Conservation (phyloP, 2,329 filamentous ascomycete species). For the Ophiostoma quercus region DNA sequence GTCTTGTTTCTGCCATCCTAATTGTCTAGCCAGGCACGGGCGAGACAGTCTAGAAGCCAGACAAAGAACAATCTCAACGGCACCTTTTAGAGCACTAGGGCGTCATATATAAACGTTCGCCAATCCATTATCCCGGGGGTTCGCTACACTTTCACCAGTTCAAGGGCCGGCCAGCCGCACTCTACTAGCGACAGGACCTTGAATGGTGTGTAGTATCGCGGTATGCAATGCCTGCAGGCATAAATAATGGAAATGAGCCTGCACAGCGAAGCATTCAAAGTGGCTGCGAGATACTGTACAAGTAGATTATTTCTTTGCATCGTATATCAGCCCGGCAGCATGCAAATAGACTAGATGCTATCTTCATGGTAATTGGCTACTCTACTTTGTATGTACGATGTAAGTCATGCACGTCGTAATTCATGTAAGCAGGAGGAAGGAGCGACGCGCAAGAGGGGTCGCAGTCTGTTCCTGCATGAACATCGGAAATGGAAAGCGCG, state of each 20-base stretch:
- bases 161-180: background rate
- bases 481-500: constrained; percentile 6
- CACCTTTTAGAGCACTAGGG: background rate
- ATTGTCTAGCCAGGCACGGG: background rate
- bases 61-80: background rate
- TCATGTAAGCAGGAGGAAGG: constrained; percentile 10
- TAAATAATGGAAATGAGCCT: constrained; percentile 13
- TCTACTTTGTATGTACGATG: background rate
- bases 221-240: constrained; percentile 9
- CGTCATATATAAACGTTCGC: background rate
- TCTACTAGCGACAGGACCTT: background rate
- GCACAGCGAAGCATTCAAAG: background rate
- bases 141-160: background rate
- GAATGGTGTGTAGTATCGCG: constrained; percentile 6
- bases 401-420: background rate
- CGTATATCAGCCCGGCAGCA: background rate
- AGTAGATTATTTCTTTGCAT: background rate
- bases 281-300: background rate
- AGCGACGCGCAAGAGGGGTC: constrained; percentile 8
- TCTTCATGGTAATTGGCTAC: background rate
- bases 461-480: constrained; percentile 8
- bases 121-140: background rate
- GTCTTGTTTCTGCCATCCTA: background rate
- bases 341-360: background rate
- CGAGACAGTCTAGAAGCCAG: background rate